Conservation (phyloP, 345 rosid genomes). For the Alliaria petiolata region DNA sequence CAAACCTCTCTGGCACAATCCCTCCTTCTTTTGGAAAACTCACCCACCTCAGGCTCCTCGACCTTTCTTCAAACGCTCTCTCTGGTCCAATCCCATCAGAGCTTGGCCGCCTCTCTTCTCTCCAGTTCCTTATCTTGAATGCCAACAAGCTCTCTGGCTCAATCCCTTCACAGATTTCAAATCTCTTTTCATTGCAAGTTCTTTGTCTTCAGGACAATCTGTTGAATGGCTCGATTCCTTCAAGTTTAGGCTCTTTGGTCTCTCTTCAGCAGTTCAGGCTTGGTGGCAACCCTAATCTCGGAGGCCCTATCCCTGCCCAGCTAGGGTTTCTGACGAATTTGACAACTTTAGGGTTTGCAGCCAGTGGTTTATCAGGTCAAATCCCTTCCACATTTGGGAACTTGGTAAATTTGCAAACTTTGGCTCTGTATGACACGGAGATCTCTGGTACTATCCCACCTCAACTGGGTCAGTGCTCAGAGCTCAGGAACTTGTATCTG, state of each 20-base stretch:
- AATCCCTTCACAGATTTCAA: constrained; percentile 67
- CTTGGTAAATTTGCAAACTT: constrained; percentile 77
- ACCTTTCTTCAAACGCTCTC: constrained; percentile 92
- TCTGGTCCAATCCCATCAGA: constrained; percentile 65
- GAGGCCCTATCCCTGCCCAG: constrained; percentile 75
- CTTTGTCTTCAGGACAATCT: constrained; percentile 87
- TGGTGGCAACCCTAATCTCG: constrained; percentile 81
- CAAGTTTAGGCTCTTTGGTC: constrained; percentile 66
- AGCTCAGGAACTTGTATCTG: constrained; percentile 82
- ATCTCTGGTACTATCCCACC: constrained; percentile 71
- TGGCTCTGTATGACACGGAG: constrained; percentile 87
- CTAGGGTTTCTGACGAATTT: constrained; percentile 71
- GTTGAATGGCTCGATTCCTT: constrained; percentile 78
- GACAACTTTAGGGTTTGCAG: constrained; percentile 91
- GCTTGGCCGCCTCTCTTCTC: constrained; percentile 68
- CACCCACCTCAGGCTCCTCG: constrained; percentile 64
- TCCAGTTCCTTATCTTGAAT: constrained; percentile 79
- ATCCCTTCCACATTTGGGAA: constrained; percentile 82
- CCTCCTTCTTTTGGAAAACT: constrained; percentile 77
- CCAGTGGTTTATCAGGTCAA: constrained; percentile 76
- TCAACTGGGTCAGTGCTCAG: constrained; percentile 71
- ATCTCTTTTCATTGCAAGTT: constrained; percentile 62
- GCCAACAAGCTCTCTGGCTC: constrained; percentile 69
- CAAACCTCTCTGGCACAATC: constrained; percentile 80
- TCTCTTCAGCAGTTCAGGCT: constrained; percentile 79